Evolutionary conservation across 305 asterid genomes (phyloP), one percentile per base, ranked within the genome.

Genomic region (Nicotiana rustica): DNA sequence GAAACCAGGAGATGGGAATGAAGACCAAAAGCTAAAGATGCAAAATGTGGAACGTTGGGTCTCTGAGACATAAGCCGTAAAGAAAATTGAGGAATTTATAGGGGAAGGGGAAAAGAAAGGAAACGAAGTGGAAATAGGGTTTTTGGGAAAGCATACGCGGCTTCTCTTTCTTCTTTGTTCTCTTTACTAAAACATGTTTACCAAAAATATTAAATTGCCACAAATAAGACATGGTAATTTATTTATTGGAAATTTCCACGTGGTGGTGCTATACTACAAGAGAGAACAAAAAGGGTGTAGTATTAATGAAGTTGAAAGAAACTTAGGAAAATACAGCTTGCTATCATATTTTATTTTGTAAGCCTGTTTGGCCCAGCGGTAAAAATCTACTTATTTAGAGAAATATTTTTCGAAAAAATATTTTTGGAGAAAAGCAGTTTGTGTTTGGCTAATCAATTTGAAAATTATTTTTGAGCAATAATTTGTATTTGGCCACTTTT

Each of bases 1-100:
- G 97, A 92, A 29, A 95, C 94, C 93, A 93, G 94, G 95, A 94
- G 97, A 92, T 92, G 98, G 70, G 98, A 93, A 33, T 92, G 98
- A 29, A 89, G 92, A 81, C 91, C 90, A 49, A 91, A 92, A 67
- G 98, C 98, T 31, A 91, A 84, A 81, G 97, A 92, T 19, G 97
- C 87, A 47, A 90, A 95, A 85, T 93, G 98, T 35, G 98, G 98
- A 18, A 91, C 86, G 94, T 86, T 90, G 18, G 96, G 82, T 77
- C 97, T 91, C 57, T 93, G 98, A 92, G 98, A 95, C 98, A 93
- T 95, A 89, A 79, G 94, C 90, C 59, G 78, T 2, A 25, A 25
- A 52, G 38, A 55, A 15, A 64, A 67, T 6, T 62, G 62, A 7
- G 56, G 52, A 14, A 86, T 90, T 83, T 93, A 89, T 88, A 89